Evolutionary conservation across 2,329 filamentous ascomycete species (phyloP).

Genomic region (Talaromyces sp.): DNA sequence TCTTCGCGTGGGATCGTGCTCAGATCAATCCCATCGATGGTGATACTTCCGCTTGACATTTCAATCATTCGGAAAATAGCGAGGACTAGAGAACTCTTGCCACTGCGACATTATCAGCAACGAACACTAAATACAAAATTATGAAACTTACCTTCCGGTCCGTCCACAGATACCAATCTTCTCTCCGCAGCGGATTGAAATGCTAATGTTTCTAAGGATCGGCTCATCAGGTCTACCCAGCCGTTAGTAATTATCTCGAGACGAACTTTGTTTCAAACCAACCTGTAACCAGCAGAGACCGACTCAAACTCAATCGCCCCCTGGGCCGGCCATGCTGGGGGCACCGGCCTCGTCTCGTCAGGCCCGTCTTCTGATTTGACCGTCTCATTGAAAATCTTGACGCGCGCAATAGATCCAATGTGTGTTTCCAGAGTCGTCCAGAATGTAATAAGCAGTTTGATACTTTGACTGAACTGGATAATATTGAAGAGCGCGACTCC

Average conservation of each 20-base stretch:
- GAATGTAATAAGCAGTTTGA: constrained; percentile 46
- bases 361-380: constrained; percentile 40
- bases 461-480: constrained; percentile 47
- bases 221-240: constrained; percentile 18
- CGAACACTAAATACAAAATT: not conserved
- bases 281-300: constrained; percentile 43
- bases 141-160: constrained; percentile 20
- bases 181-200: constrained; percentile 39
- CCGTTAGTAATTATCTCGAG: not conserved
- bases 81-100: constrained; percentile 39
- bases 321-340: constrained; percentile 37
- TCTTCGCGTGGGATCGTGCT: constrained; percentile 31
- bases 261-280: not conserved
- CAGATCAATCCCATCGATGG: constrained; percentile 39
- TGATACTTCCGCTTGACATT: constrained; percentile 32
- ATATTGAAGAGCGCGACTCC: constrained; percentile 51
- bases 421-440: constrained; percentile 56
- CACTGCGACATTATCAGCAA: constrained; percentile 20
- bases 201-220: constrained; percentile 42
- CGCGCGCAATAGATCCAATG: constrained; percentile 51
- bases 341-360: constrained; percentile 34
- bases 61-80: constrained; percentile 40
- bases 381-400: constrained; percentile 47
- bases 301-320: constrained; percentile 39
- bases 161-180: constrained; percentile 38